Percentiles rank a stretch among this genome's conserved stretches.
These are phyloP conservation scores for Carex arenaria DNA, from an alignment of 202 grass and related monocot species.

Conservation along the genomic window DNA sequence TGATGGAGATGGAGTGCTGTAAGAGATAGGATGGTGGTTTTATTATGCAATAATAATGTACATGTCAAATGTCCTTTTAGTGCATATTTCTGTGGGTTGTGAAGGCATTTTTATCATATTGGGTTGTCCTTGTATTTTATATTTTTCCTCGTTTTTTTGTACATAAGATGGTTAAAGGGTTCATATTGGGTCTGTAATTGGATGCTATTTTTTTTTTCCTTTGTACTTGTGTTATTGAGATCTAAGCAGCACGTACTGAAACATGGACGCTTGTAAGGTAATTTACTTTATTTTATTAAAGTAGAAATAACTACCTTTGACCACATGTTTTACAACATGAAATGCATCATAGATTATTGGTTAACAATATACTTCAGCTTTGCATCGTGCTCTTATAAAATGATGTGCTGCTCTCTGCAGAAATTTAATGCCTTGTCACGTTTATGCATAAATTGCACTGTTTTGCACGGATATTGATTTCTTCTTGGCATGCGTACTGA, in stretches of 20 bases:
- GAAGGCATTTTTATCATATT: not conserved
- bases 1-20: not conserved
- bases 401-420: not conserved
- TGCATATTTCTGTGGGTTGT: conserved; percentile 1
- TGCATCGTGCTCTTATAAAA: not conserved
- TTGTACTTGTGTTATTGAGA: not conserved
- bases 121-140: not conserved
- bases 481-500: not conserved
- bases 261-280: not conserved
- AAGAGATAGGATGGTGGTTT: not conserved
- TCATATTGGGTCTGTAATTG: not conserved
- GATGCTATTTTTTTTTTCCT: not conserved
- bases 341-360: not conserved
- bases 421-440: not conserved
- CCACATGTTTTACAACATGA: not conserved
- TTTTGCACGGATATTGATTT: not conserved
- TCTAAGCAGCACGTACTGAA: not conserved
- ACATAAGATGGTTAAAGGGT: not conserved
- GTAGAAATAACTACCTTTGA: not conserved
- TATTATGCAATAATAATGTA: not conserved
- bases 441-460: not conserved
- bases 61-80: not conserved
- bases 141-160: conserved; percentile 10
- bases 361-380: not conserved
- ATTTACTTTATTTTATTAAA: not conserved